Conservation (phyloP, 2,329 filamentous ascomycete genomes). For the Xylogone sp. region DNA sequence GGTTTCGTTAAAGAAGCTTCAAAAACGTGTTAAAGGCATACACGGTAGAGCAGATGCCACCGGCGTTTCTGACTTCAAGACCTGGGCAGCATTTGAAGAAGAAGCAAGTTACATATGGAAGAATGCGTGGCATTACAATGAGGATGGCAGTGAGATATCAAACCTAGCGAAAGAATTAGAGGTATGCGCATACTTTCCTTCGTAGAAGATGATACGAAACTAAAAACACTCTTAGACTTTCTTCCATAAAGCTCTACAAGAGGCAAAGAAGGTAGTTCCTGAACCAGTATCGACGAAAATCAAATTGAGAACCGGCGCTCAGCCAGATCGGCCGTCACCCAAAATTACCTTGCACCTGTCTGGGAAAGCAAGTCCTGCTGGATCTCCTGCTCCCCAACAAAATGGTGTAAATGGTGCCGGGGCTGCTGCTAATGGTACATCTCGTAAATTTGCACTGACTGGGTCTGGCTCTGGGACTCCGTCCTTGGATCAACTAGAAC, state of each 20-base stretch:
- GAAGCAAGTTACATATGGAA: conserved; percentile 79
- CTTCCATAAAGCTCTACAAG: conserved; percentile 64
- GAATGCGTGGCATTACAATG: conserved; percentile 87
- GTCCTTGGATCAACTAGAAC: conserved; percentile 24
- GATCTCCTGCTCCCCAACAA: conserved; percentile 42
- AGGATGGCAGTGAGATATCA: conserved; percentile 84
- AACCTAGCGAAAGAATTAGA: conserved; percentile 74
- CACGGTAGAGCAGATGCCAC: conserved; percentile 62
- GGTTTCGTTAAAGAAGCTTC: conserved; percentile 71
- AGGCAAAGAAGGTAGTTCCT: conserved; percentile 68
- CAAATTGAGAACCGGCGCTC: conserved; percentile 66
- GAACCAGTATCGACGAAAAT: conserved; percentile 75
- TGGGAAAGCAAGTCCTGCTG: conserved; percentile 50
- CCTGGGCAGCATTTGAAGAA: conserved; percentile 77
- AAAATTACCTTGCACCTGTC: conserved; percentile 72
- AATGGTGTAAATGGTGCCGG: conserved; percentile 33
- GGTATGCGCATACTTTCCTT: conserved; percentile 41
- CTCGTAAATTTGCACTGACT: conserved; percentile 26
- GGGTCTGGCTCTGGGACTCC: conserved; percentile 16
- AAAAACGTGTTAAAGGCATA: conserved; percentile 72
- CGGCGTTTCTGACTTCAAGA: conserved; percentile 67
- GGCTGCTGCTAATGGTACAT: conserved; percentile 17
- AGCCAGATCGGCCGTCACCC: conserved; percentile 40
- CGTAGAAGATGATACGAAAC: neutral
- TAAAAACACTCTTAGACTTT: conserved; percentile 48